Evolutionary conservation across 1,284 basidiomycete genomes (phyloP).

Genomic region (Mycosarcoma mackinlayi): DNA sequence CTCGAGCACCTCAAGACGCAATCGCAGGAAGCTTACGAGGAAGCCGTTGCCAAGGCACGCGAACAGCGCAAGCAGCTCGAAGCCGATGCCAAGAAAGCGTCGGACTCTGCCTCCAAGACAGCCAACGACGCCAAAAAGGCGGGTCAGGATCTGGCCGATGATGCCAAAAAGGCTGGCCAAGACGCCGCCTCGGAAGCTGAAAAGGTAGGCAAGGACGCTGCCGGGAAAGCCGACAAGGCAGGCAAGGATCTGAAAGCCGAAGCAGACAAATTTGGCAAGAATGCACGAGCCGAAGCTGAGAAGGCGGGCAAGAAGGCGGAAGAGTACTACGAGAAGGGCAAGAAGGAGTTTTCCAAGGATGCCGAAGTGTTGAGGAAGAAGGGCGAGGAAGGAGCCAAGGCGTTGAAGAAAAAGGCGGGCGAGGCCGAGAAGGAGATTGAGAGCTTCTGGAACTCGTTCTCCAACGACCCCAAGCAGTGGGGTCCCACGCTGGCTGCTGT

Average conservation of each 20-base stretch:
- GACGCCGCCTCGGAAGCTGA: conserved; percentile 23
- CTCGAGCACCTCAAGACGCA: conserved; percentile 60
- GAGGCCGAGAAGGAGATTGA: conserved; percentile 60
- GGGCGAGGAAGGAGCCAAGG: conserved; percentile 55
- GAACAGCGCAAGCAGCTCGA: conserved; percentile 49
- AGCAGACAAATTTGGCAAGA: conserved; percentile 43
- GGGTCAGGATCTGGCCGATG: conserved; percentile 18
- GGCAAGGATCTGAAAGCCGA: conserved; percentile 20
- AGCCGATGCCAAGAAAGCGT: conserved; percentile 32
- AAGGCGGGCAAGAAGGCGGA: conserved; percentile 47
- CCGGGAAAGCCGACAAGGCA: conserved; percentile 13
- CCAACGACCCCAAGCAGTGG: conserved; percentile 64
- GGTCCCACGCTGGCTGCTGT: conserved; percentile 61
- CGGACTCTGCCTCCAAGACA: conserved; percentile 25
- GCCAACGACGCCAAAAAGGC: conserved; percentile 30
- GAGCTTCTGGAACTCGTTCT: conserved; percentile 58
- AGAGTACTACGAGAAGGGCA: conserved; percentile 42
- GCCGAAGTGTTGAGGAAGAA: conserved; percentile 42
- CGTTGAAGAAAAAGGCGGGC: conserved; percentile 44
- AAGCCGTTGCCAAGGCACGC: conserved; percentile 37
- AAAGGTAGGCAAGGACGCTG: conserved; percentile 17
- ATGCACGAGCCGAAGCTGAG: conserved; percentile 36
- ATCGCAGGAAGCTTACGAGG: conserved; percentile 47
- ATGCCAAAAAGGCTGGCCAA: conserved; percentile 29
- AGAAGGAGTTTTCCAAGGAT: conserved; percentile 48